Conservation (phyloP, 129 eudicot genomes). For the Chrysanthemum makinoi region DNA sequence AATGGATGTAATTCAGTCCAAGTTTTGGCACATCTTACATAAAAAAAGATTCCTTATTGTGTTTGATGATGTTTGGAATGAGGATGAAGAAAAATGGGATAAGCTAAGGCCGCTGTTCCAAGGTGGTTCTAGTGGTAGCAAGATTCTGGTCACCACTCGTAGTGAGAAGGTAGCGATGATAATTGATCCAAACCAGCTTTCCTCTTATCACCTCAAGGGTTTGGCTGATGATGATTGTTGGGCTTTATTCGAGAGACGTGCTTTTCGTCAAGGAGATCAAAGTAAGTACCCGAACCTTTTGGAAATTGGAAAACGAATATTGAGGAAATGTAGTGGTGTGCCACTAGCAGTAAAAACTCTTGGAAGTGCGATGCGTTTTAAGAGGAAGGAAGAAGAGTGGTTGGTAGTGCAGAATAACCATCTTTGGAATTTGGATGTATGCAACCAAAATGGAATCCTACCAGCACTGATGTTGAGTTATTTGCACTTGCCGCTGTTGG, state of each 20-base stretch:
- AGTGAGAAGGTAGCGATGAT: slow-evolving; percentile 29
- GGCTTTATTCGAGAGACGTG: slow-evolving; percentile 27
- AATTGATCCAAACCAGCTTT: slow-evolving; percentile 8
- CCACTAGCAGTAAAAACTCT: slow-evolving; percentile 38
- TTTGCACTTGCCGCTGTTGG: slow-evolving; percentile 36
- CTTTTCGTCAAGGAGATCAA: slow-evolving; percentile 24
- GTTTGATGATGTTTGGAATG: slow-evolving; percentile 49
- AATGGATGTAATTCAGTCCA: slow-evolving; percentile 25
- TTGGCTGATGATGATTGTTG: slow-evolving; percentile 28
- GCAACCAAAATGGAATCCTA: slow-evolving; percentile 18
- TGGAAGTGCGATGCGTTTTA: slow-evolving; percentile 30
- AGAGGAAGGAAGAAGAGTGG: slow-evolving; percentile 33
- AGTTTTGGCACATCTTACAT: slow-evolving; percentile 11
- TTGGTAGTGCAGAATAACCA: slow-evolving; percentile 24
- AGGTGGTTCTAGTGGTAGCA: slow-evolving; percentile 29
- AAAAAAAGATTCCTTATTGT: slow-evolving; percentile 31
- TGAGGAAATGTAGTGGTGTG: slow-evolving; percentile 37
- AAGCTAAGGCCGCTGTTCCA: slow-evolving; percentile 12
- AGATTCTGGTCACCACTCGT: slow-evolving; percentile 40
- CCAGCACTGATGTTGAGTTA: slow-evolving; percentile 37
- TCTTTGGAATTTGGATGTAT: slow-evolving; percentile 20
- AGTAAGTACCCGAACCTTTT: slow-evolving; percentile 13
- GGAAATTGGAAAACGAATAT: slow-evolving; percentile 27
- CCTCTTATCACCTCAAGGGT: slow-evolving; percentile 24
- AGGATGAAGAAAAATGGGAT: slow-evolving; percentile 36